A percentile compares a stretch with the other conserved stretches of the same genome.
Conservation (phyloP, 805 yeast species). For the Spathaspora gorwiae region DNA sequence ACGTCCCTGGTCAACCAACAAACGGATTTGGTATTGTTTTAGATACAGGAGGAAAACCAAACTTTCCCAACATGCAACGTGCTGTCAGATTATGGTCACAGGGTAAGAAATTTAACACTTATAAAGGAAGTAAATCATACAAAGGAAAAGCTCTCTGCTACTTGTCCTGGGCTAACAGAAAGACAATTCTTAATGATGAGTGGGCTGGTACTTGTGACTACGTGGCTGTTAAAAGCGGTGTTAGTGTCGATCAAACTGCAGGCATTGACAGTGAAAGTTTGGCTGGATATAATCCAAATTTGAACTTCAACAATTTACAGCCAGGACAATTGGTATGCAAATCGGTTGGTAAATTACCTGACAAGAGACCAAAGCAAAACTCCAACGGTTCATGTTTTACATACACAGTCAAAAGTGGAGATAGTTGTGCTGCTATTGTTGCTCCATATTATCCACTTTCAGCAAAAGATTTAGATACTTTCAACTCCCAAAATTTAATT, state of each 20-base stretch:
- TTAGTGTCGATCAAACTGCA: not conserved
- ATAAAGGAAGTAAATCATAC: conserved; percentile 8
- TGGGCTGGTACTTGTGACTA: conserved; percentile 9
- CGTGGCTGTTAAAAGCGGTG: not conserved
- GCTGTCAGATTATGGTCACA: conserved; percentile 12
- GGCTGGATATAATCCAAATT: conserved; percentile 7
- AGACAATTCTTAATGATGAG: conserved; percentile 5
- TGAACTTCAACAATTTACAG: conserved; percentile 6
- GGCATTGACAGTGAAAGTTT: conserved; percentile 9
- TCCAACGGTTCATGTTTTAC: conserved; percentile 15
- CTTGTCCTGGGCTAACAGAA: conserved; percentile 7
- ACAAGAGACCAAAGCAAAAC: conserved; percentile 8
- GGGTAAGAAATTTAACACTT: conserved; percentile 5
- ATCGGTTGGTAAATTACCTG: conserved; percentile 7
- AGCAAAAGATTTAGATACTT: conserved; percentile 5
- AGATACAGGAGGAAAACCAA: conserved; percentile 7
- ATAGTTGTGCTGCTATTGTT: conserved; percentile 10
- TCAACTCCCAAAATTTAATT: conserved; percentile 10
- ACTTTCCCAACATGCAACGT: conserved; percentile 7
- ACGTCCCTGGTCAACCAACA: conserved; percentile 10
- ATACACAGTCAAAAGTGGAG: conserved; percentile 10
- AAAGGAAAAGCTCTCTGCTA: conserved; percentile 1
- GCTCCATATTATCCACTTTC: conserved; percentile 9
- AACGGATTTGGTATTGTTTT: conserved; percentile 10
- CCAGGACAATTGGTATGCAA: conserved; percentile 9